Evolutionary conservation across 768 basidiomycete species (phyloP).

Genomic region (Macrolepiota dolichaula): DNA sequence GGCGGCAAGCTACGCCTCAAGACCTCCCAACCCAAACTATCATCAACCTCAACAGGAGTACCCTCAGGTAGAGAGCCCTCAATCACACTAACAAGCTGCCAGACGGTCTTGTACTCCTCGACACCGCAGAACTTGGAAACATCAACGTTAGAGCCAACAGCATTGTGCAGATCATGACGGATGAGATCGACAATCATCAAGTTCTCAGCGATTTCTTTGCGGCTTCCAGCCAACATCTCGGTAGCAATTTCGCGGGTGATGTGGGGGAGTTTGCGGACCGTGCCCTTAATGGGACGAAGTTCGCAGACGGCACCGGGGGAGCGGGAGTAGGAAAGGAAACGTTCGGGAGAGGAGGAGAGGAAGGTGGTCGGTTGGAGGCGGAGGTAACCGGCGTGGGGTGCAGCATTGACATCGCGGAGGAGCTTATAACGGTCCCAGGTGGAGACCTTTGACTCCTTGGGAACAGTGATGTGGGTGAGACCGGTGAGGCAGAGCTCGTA

Average conservation of each 20-base stretch:
- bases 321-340: slow-evolving; percentile 79
- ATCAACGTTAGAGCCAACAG: slow-evolving; percentile 76
- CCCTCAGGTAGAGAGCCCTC: slow-evolving; percentile 55
- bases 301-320: slow-evolving; percentile 65
- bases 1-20: slow-evolving; percentile 81
- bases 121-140: slow-evolving; percentile 85
- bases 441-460: slow-evolving; percentile 32
- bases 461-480: slow-evolving; percentile 54
- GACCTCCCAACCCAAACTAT: slow-evolving; percentile 73
- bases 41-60: slow-evolving; percentile 32
- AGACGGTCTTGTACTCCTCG: slow-evolving; percentile 92
- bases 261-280: slow-evolving; percentile 67
- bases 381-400: slow-evolving; percentile 83
- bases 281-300: slow-evolving; percentile 94
- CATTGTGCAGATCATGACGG: slow-evolving; percentile 84
- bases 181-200: slow-evolving; percentile 98
- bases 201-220: slow-evolving; percentile 95
- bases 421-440: slow-evolving; percentile 70
- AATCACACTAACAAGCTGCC: slow-evolving; percentile 94
- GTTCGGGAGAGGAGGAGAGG: slow-evolving; percentile 87
- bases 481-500: slow-evolving; percentile 94
- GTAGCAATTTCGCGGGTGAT: slow-evolving; percentile 65
- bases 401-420: slow-evolving; percentile 77
- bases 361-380: slow-evolving; percentile 75
- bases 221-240: slow-evolving; percentile 55